phyloP scores from a whole-genome alignment of 331 rosid genomes.

The Quercus phellos region DNA sequence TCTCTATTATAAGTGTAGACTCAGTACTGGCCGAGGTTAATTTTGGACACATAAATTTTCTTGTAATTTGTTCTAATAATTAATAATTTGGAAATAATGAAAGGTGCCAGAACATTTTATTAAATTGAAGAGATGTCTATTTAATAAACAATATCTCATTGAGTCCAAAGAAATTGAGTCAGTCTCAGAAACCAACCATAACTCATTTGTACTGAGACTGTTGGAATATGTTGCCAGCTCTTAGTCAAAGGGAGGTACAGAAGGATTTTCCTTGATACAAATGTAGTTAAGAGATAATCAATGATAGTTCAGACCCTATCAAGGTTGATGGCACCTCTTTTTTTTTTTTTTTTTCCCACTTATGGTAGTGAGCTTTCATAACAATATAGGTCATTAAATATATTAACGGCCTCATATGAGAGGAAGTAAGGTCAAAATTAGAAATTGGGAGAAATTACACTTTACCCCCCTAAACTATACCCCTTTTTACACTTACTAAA shows the following conservation, averaged over 20 bases:
- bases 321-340: not conserved
- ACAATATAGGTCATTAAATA: not conserved
- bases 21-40: not conserved
- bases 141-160: not conserved
- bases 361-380: not conserved
- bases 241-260: not conserved
- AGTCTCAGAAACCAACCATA: not conserved
- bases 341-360: no score
- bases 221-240: not conserved
- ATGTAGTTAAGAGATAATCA: not conserved
- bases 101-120: not conserved
- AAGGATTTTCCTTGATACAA: not conserved
- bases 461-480: no score
- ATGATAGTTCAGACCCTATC: not conserved
- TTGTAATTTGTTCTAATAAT: not conserved
- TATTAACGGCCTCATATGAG: not conserved
- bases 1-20: not conserved
- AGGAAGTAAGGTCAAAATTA: not conserved
- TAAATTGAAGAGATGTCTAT: not conserved
- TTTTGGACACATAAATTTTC: not conserved
- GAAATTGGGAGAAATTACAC: no score
- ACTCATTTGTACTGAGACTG: not conserved
- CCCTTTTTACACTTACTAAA: no score
- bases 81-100: not conserved
- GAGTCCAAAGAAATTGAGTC: not conserved